phyloP scores from a whole-genome alignment of 139 green algal species.

The Tetradesmus obliquus region DNA sequence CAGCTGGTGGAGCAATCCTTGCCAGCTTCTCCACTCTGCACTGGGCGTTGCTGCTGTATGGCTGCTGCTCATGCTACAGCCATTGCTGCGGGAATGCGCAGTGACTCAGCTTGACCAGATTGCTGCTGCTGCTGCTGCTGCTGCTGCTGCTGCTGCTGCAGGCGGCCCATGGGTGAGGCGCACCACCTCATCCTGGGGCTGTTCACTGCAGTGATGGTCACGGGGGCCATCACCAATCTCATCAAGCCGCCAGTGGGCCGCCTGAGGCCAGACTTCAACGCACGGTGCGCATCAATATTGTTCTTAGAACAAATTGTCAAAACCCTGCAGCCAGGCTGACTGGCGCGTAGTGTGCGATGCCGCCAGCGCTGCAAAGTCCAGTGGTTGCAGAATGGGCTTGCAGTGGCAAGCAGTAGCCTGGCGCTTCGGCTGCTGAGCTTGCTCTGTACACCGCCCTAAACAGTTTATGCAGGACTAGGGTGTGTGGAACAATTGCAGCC shows the following conservation, averaged over 20 bases:
- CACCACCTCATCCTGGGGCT: conserved; percentile 30
- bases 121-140: background rate
- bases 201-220: conserved; percentile 13
- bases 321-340: too few species aligned
- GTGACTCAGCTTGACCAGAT: too few species aligned
- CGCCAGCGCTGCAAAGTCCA: too few species aligned
- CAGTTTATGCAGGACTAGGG: too few species aligned
- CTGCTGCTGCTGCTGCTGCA: conserved; percentile 14
- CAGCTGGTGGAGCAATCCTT: background rate
- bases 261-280: conserved; percentile 44
- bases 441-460: too few species aligned
- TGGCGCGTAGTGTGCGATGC: too few species aligned
- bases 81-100: background rate
- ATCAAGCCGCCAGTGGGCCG: conserved; percentile 40
- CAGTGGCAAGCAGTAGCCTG: too few species aligned
- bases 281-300: background rate
- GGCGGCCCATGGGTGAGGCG: conserved; percentile 7
- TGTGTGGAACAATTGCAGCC: too few species aligned
- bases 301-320: too few species aligned
- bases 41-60: background rate
- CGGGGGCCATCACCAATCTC: conserved; percentile 22
- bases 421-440: too few species aligned
- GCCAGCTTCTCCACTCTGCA: background rate
- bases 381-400: too few species aligned
- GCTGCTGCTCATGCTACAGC: background rate